phyloP scores from a whole-genome alignment of 2,329 filamentous ascomycete species.

The Cordyceps farinosa region DNA sequence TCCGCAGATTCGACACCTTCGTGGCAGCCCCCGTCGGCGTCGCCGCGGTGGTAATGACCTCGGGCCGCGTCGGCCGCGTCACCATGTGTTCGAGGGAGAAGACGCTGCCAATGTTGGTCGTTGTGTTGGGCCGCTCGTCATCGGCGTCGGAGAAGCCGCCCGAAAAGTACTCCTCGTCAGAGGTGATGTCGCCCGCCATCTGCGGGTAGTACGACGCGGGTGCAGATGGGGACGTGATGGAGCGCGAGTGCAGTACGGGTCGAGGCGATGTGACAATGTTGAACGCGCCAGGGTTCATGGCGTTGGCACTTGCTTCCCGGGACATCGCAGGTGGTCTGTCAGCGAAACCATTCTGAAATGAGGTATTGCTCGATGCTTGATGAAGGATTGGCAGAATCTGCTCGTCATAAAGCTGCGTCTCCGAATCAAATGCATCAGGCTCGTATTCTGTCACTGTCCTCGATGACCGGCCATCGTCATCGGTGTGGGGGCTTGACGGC shows the following conservation, averaged over 20 bases:
- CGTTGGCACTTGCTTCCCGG: constrained; percentile 57
- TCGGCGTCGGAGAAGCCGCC: constrained; percentile 79
- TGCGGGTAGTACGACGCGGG: constrained; percentile 53
- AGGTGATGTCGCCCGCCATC: constrained; percentile 58
- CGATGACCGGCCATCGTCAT: constrained; percentile 59
- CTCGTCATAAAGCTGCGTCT: constrained; percentile 84
- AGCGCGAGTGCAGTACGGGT: constrained; percentile 73
- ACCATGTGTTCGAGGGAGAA: constrained; percentile 61
- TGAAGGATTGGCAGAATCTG: constrained; percentile 87
- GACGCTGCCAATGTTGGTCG: constrained; percentile 41
- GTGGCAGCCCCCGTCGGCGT: not conserved
- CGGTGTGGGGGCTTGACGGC: constrained; percentile 53
- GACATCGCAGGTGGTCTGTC: constrained; percentile 63
- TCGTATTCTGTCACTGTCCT: constrained; percentile 63
- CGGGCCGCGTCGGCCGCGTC: constrained; percentile 47
- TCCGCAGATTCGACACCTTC: constrained; percentile 23
- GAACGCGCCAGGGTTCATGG: constrained; percentile 62
- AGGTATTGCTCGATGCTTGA: constrained; percentile 74
- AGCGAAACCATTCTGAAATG: constrained; percentile 84
- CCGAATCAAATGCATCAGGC: constrained; percentile 65
- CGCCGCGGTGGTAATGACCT: not conserved
- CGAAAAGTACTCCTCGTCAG: constrained; percentile 72
- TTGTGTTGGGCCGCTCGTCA: constrained; percentile 44
- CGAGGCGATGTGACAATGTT: constrained; percentile 45
- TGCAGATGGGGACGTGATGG: constrained; percentile 75